Base-by-base conservation (phyloP, 1,139 yeast genomes). In the Yarrowia galli region DNA sequence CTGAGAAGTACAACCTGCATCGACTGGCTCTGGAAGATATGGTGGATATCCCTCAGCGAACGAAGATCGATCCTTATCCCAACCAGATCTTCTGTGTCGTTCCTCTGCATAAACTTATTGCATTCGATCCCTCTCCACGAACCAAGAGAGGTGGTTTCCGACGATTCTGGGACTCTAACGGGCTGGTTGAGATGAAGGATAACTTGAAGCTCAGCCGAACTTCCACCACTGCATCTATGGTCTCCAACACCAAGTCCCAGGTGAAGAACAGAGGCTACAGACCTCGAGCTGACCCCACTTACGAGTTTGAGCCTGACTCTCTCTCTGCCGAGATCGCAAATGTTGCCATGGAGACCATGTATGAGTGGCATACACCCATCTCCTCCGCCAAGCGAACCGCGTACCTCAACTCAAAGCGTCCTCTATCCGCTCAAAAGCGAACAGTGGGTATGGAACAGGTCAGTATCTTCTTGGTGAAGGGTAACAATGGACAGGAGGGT, bases 31-130 rank as follows among this genome's bases (percentile, higher is more conserved):
- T 85, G 64, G 88, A 85, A 73, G 88, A 85, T 73, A 82, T 85
- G 85, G 82, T 85, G 61, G 88, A 85, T 74, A 80, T 84, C 40
- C 87, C 88, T 2, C 87, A 84, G 68, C 76, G 88, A 28, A 84
- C 88, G 0, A 85, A 85, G 70, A 80, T 81, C 51, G 88, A 85
- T 71, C 76, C 81, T 43, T 85, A 83, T 70, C 80, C 83, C 2
- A 77, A 76, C 32, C 86, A 84, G 71, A 73, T 83, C 12, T 85
- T 84, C 73, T 82, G 85, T 63, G 84, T 85, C 40, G 72, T 85
- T 61, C 87, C 88, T 5, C 71, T 85, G 68, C 79, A 84, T 69
- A 82, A 82, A 70, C 76, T 84, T 40, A 77, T 83, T 3, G 76
- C 78, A 7, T 71, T 70, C 46, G 64, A 58, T 15, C 64, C 49